Evolutionary conservation across 2,329 filamentous ascomycete species (phyloP).

Genomic region (Pyricularia sp.): DNA sequence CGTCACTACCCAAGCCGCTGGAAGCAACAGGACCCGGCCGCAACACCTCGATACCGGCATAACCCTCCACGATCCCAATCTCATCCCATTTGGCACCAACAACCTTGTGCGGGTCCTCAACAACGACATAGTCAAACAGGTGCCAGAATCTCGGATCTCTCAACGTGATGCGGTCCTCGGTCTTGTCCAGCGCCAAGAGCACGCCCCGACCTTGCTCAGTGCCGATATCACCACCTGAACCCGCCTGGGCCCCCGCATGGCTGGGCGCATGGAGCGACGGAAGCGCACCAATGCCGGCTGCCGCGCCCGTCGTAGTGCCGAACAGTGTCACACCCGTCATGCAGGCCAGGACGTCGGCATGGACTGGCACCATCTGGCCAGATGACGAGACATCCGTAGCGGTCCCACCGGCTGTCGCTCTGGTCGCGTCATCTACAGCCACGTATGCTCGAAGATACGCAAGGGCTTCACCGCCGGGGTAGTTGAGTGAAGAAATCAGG

Average conservation of each 20-base stretch:
- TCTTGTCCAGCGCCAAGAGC: slow-evolving; percentile 47
- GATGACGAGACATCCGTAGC: slow-evolving; percentile 7
- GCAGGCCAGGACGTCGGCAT: slow-evolving; percentile 58
- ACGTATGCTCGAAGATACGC: slow-evolving; percentile 35
- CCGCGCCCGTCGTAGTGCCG: slow-evolving; percentile 30
- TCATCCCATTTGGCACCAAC: slow-evolving; percentile 45
- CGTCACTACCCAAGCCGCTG: slow-evolving; percentile 5
- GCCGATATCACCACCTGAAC: slow-evolving; percentile 14
- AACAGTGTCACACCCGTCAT: slow-evolving; percentile 66
- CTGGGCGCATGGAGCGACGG: slow-evolving; percentile 4
- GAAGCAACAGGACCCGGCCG: slow-evolving; percentile 29
- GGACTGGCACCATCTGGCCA: slow-evolving; percentile 29
- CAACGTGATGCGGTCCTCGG: slow-evolving; percentile 40
- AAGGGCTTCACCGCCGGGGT: slow-evolving; percentile 81
- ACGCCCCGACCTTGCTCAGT: background rate
- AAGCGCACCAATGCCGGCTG: slow-evolving; percentile 6
- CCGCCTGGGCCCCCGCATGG: background rate
- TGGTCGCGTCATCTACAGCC: slow-evolving; percentile 17
- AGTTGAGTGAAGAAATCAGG: slow-evolving; percentile 78
- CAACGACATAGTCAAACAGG: slow-evolving; percentile 53
- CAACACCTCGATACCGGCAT: slow-evolving; percentile 48
- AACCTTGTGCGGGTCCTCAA: slow-evolving; percentile 39
- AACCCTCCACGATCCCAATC: slow-evolving; percentile 47
- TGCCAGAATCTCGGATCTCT: slow-evolving; percentile 47
- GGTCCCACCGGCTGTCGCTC: slow-evolving; percentile 17